These are phyloP conservation scores for Mycena indigotica DNA, from an alignment of 768 basidiomycete genomes.

Conservation along the genomic window DNA sequence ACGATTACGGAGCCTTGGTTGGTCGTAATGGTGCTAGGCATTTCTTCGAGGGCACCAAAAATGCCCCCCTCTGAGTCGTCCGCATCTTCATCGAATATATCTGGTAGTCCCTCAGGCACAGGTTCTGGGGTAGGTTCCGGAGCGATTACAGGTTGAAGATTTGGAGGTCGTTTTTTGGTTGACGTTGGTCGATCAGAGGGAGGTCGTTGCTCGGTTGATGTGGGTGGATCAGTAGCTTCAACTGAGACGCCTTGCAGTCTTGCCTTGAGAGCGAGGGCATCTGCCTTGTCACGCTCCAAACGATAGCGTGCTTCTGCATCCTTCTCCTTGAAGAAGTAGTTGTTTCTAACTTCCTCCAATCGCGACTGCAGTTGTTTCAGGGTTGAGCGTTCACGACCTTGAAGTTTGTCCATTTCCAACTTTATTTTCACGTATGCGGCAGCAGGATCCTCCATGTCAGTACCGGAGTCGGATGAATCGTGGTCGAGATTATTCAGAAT, in stretches of 20 bases:
- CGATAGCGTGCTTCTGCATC: conserved; percentile 65
- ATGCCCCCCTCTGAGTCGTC: conserved; percentile 61
- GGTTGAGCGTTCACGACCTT: conserved; percentile 31
- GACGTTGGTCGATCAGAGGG: not conserved
- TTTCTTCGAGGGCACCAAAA: conserved; percentile 71
- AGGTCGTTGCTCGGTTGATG: conserved; percentile 17
- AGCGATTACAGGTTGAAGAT: conserved; percentile 15
- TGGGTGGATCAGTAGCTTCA: not conserved
- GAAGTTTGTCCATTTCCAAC: conserved; percentile 53
- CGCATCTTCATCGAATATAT: conserved; percentile 58
- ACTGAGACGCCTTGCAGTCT: conserved; percentile 33
- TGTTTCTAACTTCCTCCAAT: conserved; percentile 47
- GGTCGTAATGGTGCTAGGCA: conserved; percentile 59
- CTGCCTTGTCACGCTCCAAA: conserved; percentile 53
- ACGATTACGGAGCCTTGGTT: conserved; percentile 53
- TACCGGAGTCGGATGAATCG: conserved; percentile 32
- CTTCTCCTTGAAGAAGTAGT: conserved; percentile 72
- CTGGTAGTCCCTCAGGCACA: conserved; percentile 24
- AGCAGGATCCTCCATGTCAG: conserved; percentile 57
- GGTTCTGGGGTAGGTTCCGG: not conserved
- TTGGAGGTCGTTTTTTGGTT: conserved; percentile 19
- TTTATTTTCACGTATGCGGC: conserved; percentile 64
- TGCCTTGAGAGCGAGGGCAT: conserved; percentile 46
- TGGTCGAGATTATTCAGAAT: conserved; percentile 23
- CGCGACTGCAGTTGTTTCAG: conserved; percentile 45